Evolutionary conservation across 768 basidiomycete species (phyloP).

Genomic region (Phylloporus sp.): DNA sequence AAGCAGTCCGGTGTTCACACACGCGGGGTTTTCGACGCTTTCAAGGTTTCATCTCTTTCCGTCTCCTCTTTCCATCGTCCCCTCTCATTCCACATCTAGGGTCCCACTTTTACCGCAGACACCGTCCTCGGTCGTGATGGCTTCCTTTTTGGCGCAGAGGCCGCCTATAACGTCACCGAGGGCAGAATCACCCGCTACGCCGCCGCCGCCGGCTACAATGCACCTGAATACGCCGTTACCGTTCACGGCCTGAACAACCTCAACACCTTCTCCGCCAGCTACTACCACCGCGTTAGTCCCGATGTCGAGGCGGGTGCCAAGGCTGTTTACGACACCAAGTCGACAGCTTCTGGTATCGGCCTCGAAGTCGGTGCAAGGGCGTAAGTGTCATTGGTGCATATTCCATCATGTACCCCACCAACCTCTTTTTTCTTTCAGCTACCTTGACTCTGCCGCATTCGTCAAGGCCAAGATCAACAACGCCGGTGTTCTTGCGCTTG

Average conservation of each 20-base stretch:
- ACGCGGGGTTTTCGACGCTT: conserved; percentile 83
- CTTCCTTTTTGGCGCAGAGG: conserved; percentile 94
- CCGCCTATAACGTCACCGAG: conserved; percentile 93
- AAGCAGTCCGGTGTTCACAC: conserved; percentile 96
- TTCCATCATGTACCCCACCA: neutral
- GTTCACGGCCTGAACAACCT: conserved; percentile 93
- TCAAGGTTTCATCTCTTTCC: conserved; percentile 62
- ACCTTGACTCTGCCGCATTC: conserved; percentile 84
- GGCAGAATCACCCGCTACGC: conserved; percentile 91
- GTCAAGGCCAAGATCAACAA: conserved; percentile 99
- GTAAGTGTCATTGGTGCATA: conserved; percentile 40
- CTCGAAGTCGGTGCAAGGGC: conserved; percentile 96
- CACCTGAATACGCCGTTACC: conserved; percentile 93
- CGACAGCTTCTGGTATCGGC: conserved; percentile 76
- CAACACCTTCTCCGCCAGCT: conserved; percentile 89
- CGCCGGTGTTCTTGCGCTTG: conserved; percentile 81
- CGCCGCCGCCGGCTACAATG: conserved; percentile 89
- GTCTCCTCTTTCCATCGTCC: neutral
- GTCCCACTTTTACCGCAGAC: conserved; percentile 96
- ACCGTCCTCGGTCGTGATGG: conserved; percentile 94
- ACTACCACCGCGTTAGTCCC: conserved; percentile 92
- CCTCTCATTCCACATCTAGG: conserved; percentile 43
- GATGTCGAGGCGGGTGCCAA: conserved; percentile 95
- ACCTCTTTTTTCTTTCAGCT: conserved; percentile 34
- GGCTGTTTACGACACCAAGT: conserved; percentile 94